A percentile compares a stretch with the other conserved stretches of the same genome.
These are phyloP conservation scores for Zygoascus bituminiphila DNA, from an alignment of 805 yeast genomes.

Conservation along the genomic window DNA sequence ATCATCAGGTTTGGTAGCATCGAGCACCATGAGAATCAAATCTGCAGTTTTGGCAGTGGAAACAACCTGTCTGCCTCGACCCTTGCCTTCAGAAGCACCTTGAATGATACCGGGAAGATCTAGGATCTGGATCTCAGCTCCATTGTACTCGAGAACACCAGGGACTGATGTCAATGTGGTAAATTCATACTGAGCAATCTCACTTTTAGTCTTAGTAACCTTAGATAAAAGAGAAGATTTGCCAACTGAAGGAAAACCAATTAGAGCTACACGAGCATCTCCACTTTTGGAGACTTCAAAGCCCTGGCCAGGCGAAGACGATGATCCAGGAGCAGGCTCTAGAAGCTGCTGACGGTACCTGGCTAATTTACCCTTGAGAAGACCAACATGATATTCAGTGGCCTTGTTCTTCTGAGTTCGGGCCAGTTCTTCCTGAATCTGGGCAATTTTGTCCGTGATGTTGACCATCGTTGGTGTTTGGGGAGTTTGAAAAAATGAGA, in stretches of 20 bases:
- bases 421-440: slow-evolving; percentile 87
- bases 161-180: slow-evolving; percentile 96
- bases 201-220: slow-evolving; percentile 89
- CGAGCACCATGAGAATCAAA: slow-evolving; percentile 83
- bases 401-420: slow-evolving; percentile 97
- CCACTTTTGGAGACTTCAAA: slow-evolving; percentile 94
- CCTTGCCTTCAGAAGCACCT: slow-evolving; percentile 96
- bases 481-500: slow-evolving; percentile 17
- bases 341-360: slow-evolving; percentile 82
- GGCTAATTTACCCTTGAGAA: slow-evolving; percentile 90
- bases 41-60: slow-evolving; percentile 95
- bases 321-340: slow-evolving; percentile 76
- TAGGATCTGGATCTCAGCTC: slow-evolving; percentile 95
- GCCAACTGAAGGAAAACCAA: slow-evolving; percentile 98
- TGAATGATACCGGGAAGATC: slow-evolving; percentile 96
- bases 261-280: slow-evolving; percentile 89
- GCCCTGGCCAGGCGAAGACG: slow-evolving; percentile 68
- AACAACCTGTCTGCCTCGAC: slow-evolving; percentile 94
- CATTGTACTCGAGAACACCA: slow-evolving; percentile 88
- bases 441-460: slow-evolving; percentile 62
- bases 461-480: slow-evolving; percentile 14
- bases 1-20: slow-evolving; percentile 88
- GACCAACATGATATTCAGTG: slow-evolving; percentile 93
- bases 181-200: slow-evolving; percentile 90
- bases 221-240: slow-evolving; percentile 84